A percentile compares a stretch with the other conserved stretches of the same genome.
Conservation (phyloP, 108 stramenopile genomes). For the Hondaea fermentalgiana region DNA sequence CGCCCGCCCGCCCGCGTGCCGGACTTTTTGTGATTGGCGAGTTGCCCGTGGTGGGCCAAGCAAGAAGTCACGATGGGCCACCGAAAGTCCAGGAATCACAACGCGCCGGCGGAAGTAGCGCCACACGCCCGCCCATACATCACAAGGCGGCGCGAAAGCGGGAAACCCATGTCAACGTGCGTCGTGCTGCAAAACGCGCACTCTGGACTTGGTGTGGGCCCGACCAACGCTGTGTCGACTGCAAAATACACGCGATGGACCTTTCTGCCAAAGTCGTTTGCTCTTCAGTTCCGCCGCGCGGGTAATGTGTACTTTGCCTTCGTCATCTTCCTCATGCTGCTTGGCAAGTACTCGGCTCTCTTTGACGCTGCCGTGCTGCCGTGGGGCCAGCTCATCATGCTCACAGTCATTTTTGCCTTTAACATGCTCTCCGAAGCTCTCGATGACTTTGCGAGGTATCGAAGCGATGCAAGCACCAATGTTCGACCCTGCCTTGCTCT, state of each 20-base stretch:
- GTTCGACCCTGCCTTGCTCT: background rate
- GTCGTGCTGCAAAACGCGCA: no score
- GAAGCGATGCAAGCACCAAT: conserved; percentile 71
- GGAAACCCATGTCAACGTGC: no score
- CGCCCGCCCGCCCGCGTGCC: no score
- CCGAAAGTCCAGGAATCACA: no score
- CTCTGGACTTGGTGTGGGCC: background rate
- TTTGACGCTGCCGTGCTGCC: conserved; percentile 77
- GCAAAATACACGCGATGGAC: background rate
- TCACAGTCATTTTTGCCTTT: conserved; percentile 69
- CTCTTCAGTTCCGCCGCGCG: background rate
- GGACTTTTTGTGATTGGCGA: no score
- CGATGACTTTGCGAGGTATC: conserved; percentile 76
- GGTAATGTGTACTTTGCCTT: conserved; percentile 95
- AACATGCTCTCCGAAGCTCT: conserved; percentile 77
- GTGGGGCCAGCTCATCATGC: conserved; percentile 81
- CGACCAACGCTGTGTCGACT: background rate
- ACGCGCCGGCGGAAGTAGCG: no score
- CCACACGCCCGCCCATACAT: no score
- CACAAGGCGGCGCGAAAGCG: no score
- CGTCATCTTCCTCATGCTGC: conserved; percentile 79
- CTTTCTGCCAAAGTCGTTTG: background rate
- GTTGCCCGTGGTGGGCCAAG: no score
- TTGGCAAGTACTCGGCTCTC: conserved; percentile 70
- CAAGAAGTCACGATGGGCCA: no score